Percentiles rank a stretch among this genome's conserved stretches.
phyloP scores from a whole-genome alignment of 129 eudicot species.

The Chrysanthemum lavandulifolium region DNA sequence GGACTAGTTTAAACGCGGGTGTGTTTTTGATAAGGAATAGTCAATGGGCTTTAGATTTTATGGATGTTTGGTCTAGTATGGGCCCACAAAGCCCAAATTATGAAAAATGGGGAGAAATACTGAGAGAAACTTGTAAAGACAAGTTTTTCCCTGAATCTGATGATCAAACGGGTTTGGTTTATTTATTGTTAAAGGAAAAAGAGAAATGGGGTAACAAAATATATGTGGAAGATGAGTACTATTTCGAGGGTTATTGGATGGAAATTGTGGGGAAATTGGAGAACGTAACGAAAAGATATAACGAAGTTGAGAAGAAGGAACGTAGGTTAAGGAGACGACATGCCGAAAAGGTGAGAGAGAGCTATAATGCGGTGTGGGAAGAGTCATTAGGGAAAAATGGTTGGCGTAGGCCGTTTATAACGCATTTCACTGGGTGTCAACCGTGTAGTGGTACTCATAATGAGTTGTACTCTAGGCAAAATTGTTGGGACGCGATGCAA shows the following conservation, averaged over 20 bases:
- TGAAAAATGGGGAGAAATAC: slow-evolving; percentile 63
- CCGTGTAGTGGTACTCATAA: slow-evolving; percentile 65
- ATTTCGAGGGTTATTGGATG: slow-evolving; percentile 84
- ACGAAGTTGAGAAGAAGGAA: slow-evolving; percentile 44
- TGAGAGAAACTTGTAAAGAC: slow-evolving; percentile 44
- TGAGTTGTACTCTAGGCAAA: slow-evolving; percentile 33
- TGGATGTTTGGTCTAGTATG: slow-evolving; percentile 73
- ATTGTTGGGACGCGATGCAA: slow-evolving; percentile 52
- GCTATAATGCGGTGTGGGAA: slow-evolving; percentile 46
- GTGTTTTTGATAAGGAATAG: slow-evolving; percentile 70
- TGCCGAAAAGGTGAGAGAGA: slow-evolving; percentile 63
- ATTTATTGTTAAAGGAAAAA: slow-evolving; percentile 53
- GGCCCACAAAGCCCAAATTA: slow-evolving; percentile 68
- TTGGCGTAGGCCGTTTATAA: slow-evolving; percentile 67
- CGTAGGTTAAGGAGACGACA: slow-evolving; percentile 54
- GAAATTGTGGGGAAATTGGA: slow-evolving; percentile 58
- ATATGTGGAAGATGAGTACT: slow-evolving; percentile 59
- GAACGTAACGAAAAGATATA: slow-evolving; percentile 36
- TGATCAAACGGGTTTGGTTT: slow-evolving; percentile 71
- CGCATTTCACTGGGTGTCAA: slow-evolving; percentile 70
- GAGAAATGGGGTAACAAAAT: slow-evolving; percentile 71
- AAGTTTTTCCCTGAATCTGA: slow-evolving; percentile 66
- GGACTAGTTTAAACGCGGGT: slow-evolving; percentile 84
- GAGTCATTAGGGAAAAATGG: slow-evolving; percentile 42
- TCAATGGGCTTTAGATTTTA: slow-evolving; percentile 78